These are phyloP conservation scores for Pouteria glomerata DNA, from an alignment of 148 eudicot genomes.

Conservation along the genomic window DNA sequence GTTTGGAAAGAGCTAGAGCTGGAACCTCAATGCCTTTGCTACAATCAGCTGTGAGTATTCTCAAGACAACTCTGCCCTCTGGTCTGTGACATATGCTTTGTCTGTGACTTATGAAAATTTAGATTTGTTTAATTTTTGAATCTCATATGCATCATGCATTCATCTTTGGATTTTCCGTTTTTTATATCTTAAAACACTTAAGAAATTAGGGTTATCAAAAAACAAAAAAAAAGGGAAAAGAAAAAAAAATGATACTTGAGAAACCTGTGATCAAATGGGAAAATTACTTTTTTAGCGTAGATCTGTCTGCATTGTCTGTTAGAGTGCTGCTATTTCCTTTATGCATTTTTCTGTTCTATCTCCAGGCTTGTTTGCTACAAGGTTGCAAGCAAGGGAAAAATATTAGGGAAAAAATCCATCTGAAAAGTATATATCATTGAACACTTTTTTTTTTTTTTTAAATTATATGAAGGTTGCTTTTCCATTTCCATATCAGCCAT, in stretches of 20 bases:
- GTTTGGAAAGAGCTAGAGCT: slow-evolving; percentile 21
- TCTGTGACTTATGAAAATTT: neutral
- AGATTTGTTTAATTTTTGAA: too few relatives aligned
- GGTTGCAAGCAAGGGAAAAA: neutral
- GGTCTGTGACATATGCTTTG: neutral
- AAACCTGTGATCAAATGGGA: neutral
- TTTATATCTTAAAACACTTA: too few relatives aligned
- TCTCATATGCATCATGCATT: neutral
- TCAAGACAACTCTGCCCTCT: neutral
- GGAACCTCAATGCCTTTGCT: slow-evolving; percentile 41
- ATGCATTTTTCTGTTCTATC: neutral
- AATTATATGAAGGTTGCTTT: too few relatives aligned
- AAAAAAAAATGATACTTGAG: neutral
- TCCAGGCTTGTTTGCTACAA: neutral
- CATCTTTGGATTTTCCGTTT: neutral
- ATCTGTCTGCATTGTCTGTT: neutral
- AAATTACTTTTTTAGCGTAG: neutral
- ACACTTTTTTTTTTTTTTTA: neutral
- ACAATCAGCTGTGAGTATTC: slow-evolving; percentile 45
- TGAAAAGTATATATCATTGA: neutral
- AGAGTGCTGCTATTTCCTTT: neutral
- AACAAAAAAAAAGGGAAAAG: too few relatives aligned
- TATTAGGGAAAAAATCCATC: neutral
- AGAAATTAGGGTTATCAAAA: too few relatives aligned
- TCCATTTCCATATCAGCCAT: too few relatives aligned